Evolutionary conservation across 2,329 filamentous ascomycete species (phyloP).

Genomic region (Hymenoscyphus infarciens): DNA sequence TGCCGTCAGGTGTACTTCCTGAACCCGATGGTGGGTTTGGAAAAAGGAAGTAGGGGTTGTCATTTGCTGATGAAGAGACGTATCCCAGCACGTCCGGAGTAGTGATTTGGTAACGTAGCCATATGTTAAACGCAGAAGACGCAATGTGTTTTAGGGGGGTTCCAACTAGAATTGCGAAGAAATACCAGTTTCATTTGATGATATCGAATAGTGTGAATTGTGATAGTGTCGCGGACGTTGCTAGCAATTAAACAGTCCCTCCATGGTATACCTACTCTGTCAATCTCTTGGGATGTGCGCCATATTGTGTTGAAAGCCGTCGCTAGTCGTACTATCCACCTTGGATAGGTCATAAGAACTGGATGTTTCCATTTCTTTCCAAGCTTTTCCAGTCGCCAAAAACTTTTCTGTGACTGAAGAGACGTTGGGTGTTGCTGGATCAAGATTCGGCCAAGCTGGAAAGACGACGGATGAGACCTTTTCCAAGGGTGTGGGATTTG

Average conservation of each 20-base stretch:
- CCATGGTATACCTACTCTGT: background rate
- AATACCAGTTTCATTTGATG: background rate
- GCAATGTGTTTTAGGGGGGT: background rate
- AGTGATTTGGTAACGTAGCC: background rate
- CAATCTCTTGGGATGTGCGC: background rate
- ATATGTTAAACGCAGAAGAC: background rate
- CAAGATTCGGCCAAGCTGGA: background rate
- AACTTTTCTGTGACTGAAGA: background rate
- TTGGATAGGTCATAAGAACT: background rate
- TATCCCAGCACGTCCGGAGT: background rate
- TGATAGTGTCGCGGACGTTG: background rate
- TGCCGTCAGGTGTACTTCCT: background rate
- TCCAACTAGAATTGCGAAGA: background rate
- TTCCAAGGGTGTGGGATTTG: background rate
- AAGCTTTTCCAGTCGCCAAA: background rate
- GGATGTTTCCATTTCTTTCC: background rate
- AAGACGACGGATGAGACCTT: background rate
- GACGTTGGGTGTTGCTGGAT: background rate
- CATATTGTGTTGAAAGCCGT: background rate
- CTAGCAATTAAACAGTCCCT: background rate
- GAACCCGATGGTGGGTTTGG: background rate
- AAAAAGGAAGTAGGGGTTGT: background rate
- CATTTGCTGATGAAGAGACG: background rate
- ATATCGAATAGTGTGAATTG: background rate
- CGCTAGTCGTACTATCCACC: background rate